These are phyloP conservation scores for Pseudozyma sp. DNA, from an alignment of 1,284 basidiomycete species.

Conservation along the genomic window DNA sequence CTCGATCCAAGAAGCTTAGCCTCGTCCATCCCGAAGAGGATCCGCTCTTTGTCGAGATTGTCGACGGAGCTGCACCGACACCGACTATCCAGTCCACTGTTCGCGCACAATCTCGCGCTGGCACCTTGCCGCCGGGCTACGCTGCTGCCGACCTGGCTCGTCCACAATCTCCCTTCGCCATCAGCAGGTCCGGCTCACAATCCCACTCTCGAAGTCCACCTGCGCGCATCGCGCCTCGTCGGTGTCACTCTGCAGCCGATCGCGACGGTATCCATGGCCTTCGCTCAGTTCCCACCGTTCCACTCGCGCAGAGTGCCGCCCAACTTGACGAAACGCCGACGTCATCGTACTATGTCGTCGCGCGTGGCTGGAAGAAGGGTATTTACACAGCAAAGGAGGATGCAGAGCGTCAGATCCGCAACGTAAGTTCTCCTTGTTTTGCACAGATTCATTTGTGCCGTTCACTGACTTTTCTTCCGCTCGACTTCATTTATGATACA, in stretches of 20 bases:
- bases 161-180: conserved; percentile 27
- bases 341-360: conserved; percentile 39
- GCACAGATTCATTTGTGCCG: background rate
- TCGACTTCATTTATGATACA: conserved; percentile 4
- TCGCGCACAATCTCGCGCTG: conserved; percentile 11
- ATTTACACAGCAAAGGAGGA: conserved; percentile 42
- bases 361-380: conserved; percentile 53
- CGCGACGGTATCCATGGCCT: background rate
- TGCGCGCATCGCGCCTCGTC: conserved; percentile 5
- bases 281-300: background rate
- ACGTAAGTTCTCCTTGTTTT: conserved; percentile 21
- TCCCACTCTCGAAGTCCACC: conserved; percentile 4
- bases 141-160: conserved; percentile 3
- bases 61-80: conserved; percentile 5
- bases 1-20: conserved; percentile 21
- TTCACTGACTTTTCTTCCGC: background rate
- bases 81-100: conserved; percentile 23
- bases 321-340: background rate
- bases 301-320: background rate
- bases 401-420: conserved; percentile 42
- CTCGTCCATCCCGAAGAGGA: conserved; percentile 11
- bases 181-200: conserved; percentile 7
- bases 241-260: conserved; percentile 18
- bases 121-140: conserved; percentile 9
- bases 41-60: conserved; percentile 29